Evolutionary conservation across 495 filamentous ascomycete species (phyloP), one percentile per base, ranked within the genome.

Genomic region (Aspergillus sclerotioniger): DNA sequence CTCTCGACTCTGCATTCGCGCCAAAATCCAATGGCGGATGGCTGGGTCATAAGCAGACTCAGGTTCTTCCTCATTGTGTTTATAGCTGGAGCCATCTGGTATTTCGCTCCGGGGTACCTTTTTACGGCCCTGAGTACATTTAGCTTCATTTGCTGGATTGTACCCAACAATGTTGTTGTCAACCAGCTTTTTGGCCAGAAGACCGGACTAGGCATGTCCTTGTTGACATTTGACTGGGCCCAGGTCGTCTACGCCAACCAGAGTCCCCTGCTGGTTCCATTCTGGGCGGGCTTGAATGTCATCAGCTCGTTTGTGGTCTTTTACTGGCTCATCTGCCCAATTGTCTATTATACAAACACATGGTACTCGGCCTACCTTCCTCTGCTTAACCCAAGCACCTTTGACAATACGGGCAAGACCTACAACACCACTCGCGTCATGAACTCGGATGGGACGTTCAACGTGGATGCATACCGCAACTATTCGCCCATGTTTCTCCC

Each of bases 191-290:
- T 90, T 64, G 87, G 87, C 0, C 83, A 82, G 51, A 68, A 66
- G 9, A 86, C 85, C 3, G 87, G 87, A 0, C 62, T 90, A 19
- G 91, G 91, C 3, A 78, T 96, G 58, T 93, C 94, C 51, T 85
- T 92, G 4, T 64, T 96, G 64, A 96, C 92, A 0, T 96, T 96
- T 59, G 92, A 96, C 73, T 96, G 92, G 92, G 85, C 89, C 0
- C 92, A 96, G 72, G 86, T 96, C 43, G 90, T 92, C 8, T 96
- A 92, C 54, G 74, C 74, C 62, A 95, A 93, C 59, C 89, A 90
- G 12, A 94, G 89, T 29, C 92, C 92, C 0, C 78, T 96, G 0
- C 73, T 96, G 20, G 91, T 89, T 0, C 92, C 92, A 0, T 96
- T 92, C 66, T 96, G 92, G 92, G 92, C 92, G 6, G 90, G 91